A percentile compares a stretch with the other conserved stretches of the same genome.
Conservation (phyloP, 805 yeast species). For the Diddensiella transvaalensis region DNA sequence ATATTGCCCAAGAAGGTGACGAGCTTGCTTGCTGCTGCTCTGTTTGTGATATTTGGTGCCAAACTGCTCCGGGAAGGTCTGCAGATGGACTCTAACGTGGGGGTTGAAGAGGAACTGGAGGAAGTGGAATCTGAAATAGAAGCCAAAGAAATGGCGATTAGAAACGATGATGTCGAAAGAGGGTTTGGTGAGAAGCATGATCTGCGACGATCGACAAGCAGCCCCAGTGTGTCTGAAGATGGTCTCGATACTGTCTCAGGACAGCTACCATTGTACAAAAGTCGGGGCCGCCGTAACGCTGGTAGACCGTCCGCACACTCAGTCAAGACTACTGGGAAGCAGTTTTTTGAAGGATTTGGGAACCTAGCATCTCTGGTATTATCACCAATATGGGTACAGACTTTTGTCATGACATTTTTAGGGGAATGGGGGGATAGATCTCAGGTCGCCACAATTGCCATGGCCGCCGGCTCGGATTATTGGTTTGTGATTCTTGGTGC, state of each 20-base stretch:
- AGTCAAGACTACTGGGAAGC: slow-evolving; percentile 20
- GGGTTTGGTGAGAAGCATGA: slow-evolving; percentile 37
- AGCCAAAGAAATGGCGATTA: slow-evolving; percentile 50
- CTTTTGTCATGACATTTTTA: slow-evolving; percentile 89
- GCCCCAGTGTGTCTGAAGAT: slow-evolving; percentile 29
- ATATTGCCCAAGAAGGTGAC: slow-evolving; percentile 77
- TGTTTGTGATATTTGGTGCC: slow-evolving; percentile 80
- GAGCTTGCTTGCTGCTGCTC: slow-evolving; percentile 71
- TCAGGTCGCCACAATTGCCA: slow-evolving; percentile 95
- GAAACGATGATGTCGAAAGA: slow-evolving; percentile 56
- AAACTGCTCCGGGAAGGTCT: slow-evolving; percentile 77
- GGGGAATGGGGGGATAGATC: slow-evolving; percentile 99
- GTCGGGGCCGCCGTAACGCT: slow-evolving; percentile 17
- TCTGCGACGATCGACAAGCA: slow-evolving; percentile 21
- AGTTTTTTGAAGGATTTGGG: slow-evolving; percentile 39
- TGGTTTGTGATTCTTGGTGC: slow-evolving; percentile 89
- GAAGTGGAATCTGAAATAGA: slow-evolving; percentile 95
- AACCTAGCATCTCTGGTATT: slow-evolving; percentile 61
- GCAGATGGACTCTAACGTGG: slow-evolving; percentile 68
- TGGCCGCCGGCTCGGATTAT: slow-evolving; percentile 96
- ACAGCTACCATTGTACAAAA: slow-evolving; percentile 15
- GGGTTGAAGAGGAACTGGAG: slow-evolving; percentile 92
- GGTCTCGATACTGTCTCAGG: slow-evolving; percentile 34
- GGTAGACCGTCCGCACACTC: slow-evolving; percentile 15
- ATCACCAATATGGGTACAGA: slow-evolving; percentile 91